Conservation (phyloP, 192 early-diverging fungal genomes). For the Gaertneriomyces semiglobifer region DNA sequence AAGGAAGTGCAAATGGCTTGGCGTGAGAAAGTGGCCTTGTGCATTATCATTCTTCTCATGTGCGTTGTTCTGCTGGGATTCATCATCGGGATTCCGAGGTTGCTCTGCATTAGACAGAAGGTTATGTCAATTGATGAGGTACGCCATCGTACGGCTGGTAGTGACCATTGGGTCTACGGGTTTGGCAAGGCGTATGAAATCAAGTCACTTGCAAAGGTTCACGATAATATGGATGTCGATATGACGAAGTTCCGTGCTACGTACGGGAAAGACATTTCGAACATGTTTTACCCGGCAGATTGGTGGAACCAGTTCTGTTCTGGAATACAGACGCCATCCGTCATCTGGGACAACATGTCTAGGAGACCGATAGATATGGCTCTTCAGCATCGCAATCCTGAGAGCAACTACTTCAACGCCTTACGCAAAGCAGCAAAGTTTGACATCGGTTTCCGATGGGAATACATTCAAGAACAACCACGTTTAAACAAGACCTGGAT, state of each 20-base stretch:
- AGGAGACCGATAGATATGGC: constrained; percentile 11
- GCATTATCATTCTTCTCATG: constrained; percentile 67
- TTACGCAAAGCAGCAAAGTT: not conserved
- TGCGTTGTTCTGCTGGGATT: constrained; percentile 74
- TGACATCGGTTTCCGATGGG: constrained; percentile 25
- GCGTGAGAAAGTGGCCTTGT: constrained; percentile 89
- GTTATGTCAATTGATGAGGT: constrained; percentile 47
- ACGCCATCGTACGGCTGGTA: constrained; percentile 5
- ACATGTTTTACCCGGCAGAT: constrained; percentile 35
- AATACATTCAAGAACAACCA: constrained; percentile 23
- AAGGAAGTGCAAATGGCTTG: constrained; percentile 86
- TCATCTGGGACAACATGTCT: constrained; percentile 39
- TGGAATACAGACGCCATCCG: constrained; percentile 22
- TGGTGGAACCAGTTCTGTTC: constrained; percentile 36
- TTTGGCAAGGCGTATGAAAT: constrained; percentile 43
- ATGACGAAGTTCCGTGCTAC: constrained; percentile 11
- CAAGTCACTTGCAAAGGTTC: constrained; percentile 13
- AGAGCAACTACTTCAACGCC: constrained; percentile 4
- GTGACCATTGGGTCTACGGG: constrained; percentile 37
- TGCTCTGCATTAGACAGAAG: constrained; percentile 75
- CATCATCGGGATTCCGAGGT: constrained; percentile 70
- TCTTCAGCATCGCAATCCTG: constrained; percentile 4
- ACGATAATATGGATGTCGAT: constrained; percentile 17
- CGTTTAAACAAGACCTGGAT: constrained; percentile 30
- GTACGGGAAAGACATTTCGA: constrained; percentile 39